These are phyloP conservation scores for Ormosia semicastrata DNA, from an alignment of 306 rosid genomes.

Conservation along the genomic window DNA sequence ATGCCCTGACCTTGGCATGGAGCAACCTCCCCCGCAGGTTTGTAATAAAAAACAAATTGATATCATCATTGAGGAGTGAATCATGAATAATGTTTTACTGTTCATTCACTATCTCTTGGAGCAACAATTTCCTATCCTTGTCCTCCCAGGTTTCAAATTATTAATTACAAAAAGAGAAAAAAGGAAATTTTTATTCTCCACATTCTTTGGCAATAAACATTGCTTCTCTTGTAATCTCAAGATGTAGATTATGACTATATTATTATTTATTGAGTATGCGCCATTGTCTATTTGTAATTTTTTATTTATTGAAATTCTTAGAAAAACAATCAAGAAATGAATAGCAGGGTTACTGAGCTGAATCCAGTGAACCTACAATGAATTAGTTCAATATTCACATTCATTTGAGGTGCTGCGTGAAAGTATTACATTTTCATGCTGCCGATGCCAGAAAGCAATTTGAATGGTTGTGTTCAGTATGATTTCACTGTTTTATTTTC, in stretches of 20 bases:
- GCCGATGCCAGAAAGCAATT: background rate
- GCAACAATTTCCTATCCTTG: background rate
- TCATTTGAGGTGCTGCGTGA: background rate
- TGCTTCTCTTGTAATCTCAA: background rate
- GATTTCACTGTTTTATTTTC: background rate
- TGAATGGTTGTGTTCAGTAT: background rate
- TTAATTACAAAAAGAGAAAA: background rate
- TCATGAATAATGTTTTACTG: background rate
- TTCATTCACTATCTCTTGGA: background rate
- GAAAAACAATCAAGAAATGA: background rate
- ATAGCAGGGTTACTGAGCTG: background rate
- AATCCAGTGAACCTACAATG: background rate
- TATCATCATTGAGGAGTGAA: background rate
- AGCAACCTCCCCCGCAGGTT: no score
- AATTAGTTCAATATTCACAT: background rate
- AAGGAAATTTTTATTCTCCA: no score
- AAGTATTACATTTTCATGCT: slow-evolving; percentile 12
- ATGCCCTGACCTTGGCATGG: no score
- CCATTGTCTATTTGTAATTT: background rate
- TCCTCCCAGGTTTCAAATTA: background rate
- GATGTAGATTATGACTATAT: background rate
- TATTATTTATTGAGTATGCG: background rate
- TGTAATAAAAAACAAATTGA: no score
- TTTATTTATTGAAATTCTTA: background rate
- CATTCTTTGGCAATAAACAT: background rate